A percentile compares a stretch with the other conserved stretches of the same genome.
Evolutionary conservation across 2,329 filamentous ascomycete species (phyloP).

Genomic region (Alternaria incomplexa): DNA sequence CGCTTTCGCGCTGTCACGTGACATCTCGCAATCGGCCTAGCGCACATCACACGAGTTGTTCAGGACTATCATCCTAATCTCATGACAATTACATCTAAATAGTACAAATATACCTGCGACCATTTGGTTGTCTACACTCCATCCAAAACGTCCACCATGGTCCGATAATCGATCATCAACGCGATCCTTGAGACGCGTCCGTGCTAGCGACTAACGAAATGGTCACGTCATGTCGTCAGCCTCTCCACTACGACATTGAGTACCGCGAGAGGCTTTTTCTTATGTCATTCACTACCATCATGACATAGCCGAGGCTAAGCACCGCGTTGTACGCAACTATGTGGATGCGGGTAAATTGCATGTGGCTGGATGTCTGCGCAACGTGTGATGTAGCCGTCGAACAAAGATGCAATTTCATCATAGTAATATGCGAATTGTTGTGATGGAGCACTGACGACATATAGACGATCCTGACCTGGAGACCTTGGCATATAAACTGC

Average conservation of each 20-base stretch:
- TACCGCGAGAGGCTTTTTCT: not conserved
- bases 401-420: not conserved
- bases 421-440: not conserved
- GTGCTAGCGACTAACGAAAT: constrained; percentile 2
- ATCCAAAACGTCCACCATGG: not conserved
- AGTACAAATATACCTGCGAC: not conserved
- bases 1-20: not conserved
- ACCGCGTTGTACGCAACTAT: not conserved
- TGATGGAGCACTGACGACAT: not conserved
- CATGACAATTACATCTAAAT: not conserved
- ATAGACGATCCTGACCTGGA: not conserved
- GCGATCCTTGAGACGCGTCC: not conserved
- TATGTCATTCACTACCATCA: not conserved
- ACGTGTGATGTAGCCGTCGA: not conserved
- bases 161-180: not conserved
- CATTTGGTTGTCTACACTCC: not conserved
- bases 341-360: not conserved
- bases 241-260: not conserved
- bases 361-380: not conserved
- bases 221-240: not conserved
- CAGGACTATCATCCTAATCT: not conserved
- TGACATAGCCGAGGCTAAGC: not conserved
- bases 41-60: not conserved
- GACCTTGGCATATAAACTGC: not conserved
- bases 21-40: not conserved